These are phyloP conservation scores for Pseudozyma sp. DNA, from an alignment of 1,284 basidiomycete species.

Conservation along the genomic window DNA sequence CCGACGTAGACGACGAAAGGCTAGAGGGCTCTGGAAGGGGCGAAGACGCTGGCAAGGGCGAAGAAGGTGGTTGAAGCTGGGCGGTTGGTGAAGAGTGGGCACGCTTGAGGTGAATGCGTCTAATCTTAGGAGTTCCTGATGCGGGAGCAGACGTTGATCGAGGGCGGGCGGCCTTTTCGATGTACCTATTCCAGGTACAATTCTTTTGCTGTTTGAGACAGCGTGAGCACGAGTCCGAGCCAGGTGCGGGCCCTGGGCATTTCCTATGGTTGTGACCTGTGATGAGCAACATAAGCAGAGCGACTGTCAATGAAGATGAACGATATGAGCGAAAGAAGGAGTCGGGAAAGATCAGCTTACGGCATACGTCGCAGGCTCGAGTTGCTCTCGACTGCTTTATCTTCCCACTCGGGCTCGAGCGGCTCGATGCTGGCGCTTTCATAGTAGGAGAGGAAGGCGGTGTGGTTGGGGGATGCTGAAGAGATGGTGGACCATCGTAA, in stretches of 20 bases:
- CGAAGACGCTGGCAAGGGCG: background rate
- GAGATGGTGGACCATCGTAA: too few relatives aligned
- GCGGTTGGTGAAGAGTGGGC: conserved; percentile 8
- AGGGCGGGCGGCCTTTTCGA: background rate
- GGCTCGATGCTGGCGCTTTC: background rate
- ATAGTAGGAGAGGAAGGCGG: background rate
- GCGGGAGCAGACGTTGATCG: conserved; percentile 6
- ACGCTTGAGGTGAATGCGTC: conserved; percentile 6
- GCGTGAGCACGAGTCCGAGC: conserved; percentile 14
- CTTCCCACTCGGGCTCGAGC: background rate
- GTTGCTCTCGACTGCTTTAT: conserved; percentile 9
- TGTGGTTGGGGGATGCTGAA: background rate
- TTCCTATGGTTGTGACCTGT: conserved; percentile 34
- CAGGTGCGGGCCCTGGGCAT: conserved; percentile 24
- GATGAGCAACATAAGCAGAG: background rate
- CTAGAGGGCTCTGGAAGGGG: background rate
- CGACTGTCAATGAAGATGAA: background rate
- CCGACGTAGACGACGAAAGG: background rate
- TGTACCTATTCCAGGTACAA: conserved; percentile 26
- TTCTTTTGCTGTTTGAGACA: conserved; percentile 15
- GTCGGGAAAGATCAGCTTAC: conserved; percentile 12
- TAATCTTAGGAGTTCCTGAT: conserved; percentile 3
- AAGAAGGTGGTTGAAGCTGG: background rate
- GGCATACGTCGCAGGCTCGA: conserved; percentile 40
- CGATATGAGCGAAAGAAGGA: background rate